phyloP scores from a whole-genome alignment of 2,329 filamentous ascomycete genomes.

The Phyllosticta paracitricarpa region DNA sequence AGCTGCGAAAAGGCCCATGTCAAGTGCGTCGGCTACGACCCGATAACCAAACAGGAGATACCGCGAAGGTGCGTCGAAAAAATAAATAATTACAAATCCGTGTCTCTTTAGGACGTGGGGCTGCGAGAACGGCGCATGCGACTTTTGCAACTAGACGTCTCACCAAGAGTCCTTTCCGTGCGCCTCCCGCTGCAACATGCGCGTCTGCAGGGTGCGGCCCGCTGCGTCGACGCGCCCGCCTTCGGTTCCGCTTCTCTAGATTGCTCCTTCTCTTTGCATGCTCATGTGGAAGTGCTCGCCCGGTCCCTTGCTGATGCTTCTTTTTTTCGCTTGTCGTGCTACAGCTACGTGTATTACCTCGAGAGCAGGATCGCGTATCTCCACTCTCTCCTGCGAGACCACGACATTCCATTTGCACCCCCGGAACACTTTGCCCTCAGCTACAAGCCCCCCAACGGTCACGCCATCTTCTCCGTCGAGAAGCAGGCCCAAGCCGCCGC shows the following conservation, averaged over 20 bases:
- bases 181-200: slow-evolving; percentile 7
- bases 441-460: slow-evolving; percentile 27
- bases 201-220: neutral
- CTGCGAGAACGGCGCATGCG: slow-evolving; percentile 2
- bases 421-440: slow-evolving; percentile 51
- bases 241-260: neutral
- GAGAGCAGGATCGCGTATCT: slow-evolving; percentile 79
- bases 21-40: slow-evolving; percentile 89
- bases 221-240: neutral
- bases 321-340: slow-evolving; percentile 9
- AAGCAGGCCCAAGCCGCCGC: slow-evolving; percentile 10
- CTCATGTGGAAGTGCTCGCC: neutral
- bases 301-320: slow-evolving; percentile 12
- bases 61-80: slow-evolving; percentile 51
- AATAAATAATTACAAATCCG: neutral
- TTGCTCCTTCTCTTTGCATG: neutral
- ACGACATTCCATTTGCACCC: slow-evolving; percentile 62
- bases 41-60: slow-evolving; percentile 92
- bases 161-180: slow-evolving; percentile 2
- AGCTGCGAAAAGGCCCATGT: slow-evolving; percentile 89
- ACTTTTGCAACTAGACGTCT: slow-evolving; percentile 1
- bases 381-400: slow-evolving; percentile 60
- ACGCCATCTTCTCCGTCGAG: slow-evolving; percentile 15
- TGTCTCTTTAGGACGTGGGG: neutral
- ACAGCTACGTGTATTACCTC: slow-evolving; percentile 86